Evolutionary conservation across 2,329 filamentous ascomycete genomes (phyloP), one percentile per base, ranked within the genome.

Genomic region (Colletotrichum falcatum): DNA sequence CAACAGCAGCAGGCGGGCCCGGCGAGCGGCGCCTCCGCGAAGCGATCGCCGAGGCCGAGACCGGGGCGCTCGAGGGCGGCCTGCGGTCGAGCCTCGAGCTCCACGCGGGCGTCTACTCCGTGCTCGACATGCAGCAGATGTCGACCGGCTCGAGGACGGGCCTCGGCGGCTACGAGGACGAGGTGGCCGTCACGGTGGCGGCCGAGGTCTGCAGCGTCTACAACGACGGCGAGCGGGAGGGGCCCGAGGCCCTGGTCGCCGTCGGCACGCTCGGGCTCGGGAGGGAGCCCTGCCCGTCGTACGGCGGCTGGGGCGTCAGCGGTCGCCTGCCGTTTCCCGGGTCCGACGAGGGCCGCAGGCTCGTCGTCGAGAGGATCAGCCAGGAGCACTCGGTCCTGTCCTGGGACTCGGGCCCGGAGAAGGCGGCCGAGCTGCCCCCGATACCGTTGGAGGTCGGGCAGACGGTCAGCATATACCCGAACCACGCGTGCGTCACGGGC

Each of bases 71-170:
- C 2, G 28, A n/a, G 6, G 56, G 42, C 30, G 3, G 4, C 0
- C 56, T 78, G 0, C 46, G 66, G 0, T 76, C 75, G 0, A 74
- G 51, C 0, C 73, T 91, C 0, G 90, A 91, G 73, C 78, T 92
- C 1, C 90, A 92, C 72, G 90, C 90, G 0, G 90, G 90, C 0
- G 89, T 91, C 1, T 92, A 92, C 74, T 86, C 89, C 0, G 77
- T 90, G 6, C 82, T 91, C 6, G 90, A 92, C 73, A 83, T 91
- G 75, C 90, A 92, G 74, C 90, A 92, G 74, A 77, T 91, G 0
- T 86, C 89, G 0, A 91, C 90, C 0, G 81, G 86, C 14, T 86
- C 46, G 74, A 82, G 42, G 65, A 77, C 0, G 65, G 74, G 28
- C 0, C 61, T 75, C 0, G 73, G 75, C 35, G 44, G 56, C 30